phyloP scores from a whole-genome alignment of 768 basidiomycete genomes.

The Melanogaster broomeanus region DNA sequence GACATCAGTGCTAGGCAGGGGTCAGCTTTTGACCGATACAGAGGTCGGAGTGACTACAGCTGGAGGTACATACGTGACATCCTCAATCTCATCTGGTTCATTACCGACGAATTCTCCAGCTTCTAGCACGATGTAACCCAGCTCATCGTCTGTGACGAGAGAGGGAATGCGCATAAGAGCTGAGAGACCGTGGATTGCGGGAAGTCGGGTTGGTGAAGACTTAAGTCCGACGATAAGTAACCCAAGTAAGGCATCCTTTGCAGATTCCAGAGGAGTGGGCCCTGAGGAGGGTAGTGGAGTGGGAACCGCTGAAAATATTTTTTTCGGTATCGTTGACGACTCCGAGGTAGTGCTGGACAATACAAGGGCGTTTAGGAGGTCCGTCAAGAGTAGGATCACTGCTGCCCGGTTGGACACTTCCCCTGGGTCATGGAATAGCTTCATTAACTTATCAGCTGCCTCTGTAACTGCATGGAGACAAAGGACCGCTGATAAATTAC shows the following conservation, averaged over 20 bases:
- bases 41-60: not conserved
- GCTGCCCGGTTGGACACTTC: conserved; percentile 68
- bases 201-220: conserved; percentile 47
- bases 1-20: conserved; percentile 49
- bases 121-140: conserved; percentile 77
- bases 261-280: conserved; percentile 48
- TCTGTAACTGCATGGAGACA: conserved; percentile 67
- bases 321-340: not conserved
- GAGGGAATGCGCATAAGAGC: conserved; percentile 63
- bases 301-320: conserved; percentile 37
- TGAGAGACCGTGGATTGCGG: conserved; percentile 67
- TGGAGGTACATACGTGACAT: conserved; percentile 44
- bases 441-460: conserved; percentile 73
- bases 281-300: conserved; percentile 15
- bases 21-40: not conserved
- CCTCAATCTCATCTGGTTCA: conserved; percentile 52
- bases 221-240: conserved; percentile 61
- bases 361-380: conserved; percentile 54
- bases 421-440: conserved; percentile 70
- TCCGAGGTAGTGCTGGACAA: not conserved
- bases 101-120: conserved; percentile 63
- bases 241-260: conserved; percentile 78
- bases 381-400: conserved; percentile 65
- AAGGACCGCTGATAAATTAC: conserved; percentile 54
- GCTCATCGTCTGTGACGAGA: conserved; percentile 70